phyloP scores from a whole-genome alignment of 768 basidiomycete species.

The Cystofilobasidium ferigula region DNA sequence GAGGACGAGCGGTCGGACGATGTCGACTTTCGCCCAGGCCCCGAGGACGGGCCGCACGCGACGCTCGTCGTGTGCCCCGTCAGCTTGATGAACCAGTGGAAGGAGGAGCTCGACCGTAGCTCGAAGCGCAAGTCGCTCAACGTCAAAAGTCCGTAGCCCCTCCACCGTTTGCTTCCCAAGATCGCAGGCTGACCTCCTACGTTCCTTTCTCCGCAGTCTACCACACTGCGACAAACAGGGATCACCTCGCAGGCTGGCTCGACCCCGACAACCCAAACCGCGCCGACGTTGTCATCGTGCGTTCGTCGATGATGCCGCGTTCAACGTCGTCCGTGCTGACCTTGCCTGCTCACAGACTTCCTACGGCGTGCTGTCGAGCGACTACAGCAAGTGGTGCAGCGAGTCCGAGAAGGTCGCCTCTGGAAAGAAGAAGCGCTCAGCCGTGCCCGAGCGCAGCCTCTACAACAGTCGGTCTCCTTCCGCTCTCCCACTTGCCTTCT shows the following conservation, averaged over 20 bases:
- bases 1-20: conserved; percentile 4
- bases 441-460: not conserved
- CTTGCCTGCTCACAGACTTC: not conserved
- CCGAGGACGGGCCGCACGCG: conserved; percentile 39
- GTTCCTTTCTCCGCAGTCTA: conserved; percentile 8
- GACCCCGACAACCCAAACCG: conserved; percentile 20
- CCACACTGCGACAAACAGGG: not conserved
- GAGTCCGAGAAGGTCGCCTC: not conserved
- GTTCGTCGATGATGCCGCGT: not conserved
- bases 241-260: conserved; percentile 2
- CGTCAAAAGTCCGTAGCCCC: conserved; percentile 39
- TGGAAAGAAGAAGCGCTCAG: conserved; percentile 16
- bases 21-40: not conserved
- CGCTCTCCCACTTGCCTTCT: too few relatives aligned
- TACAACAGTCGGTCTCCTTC: conserved; percentile 11
- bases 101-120: conserved; percentile 77
- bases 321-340: not conserved
- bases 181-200: not conserved
- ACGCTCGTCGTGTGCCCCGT: conserved; percentile 89
- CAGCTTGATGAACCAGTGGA: conserved; percentile 83
- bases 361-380: conserved; percentile 11
- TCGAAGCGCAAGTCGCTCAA: conserved; percentile 58
- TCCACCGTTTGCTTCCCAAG: not conserved
- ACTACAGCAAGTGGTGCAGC: conserved; percentile 11
- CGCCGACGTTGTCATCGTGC: conserved; percentile 19